phyloP scores from a whole-genome alignment of 495 filamentous ascomycete genomes.

The Penicillium mononematosum region DNA sequence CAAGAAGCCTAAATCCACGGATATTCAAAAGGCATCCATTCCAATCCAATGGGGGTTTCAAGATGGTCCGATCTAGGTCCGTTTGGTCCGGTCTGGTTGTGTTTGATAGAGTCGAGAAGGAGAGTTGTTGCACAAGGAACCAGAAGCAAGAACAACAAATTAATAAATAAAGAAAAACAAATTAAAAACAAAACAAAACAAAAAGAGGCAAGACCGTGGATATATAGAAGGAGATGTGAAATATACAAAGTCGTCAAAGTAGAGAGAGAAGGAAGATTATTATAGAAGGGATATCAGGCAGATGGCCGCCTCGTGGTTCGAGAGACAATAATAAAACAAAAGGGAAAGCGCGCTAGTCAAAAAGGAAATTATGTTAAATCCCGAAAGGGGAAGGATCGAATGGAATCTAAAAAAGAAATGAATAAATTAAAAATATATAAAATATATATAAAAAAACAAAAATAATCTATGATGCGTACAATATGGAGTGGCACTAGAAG shows the following conservation, averaged over 20 bases:
- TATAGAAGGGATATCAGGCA: conserved; percentile 9
- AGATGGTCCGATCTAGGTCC: conserved; percentile 3
- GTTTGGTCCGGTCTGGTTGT: conserved; percentile 11
- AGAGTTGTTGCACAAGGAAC: conserved; percentile 9
- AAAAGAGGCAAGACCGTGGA: conserved; percentile 6
- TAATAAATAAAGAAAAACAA: neutral
- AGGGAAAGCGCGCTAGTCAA: neutral
- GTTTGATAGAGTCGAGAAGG: conserved; percentile 11
- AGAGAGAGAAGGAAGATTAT: conserved; percentile 17
- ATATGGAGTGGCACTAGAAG: neutral
- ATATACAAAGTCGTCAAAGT: conserved; percentile 12
- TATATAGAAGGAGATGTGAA: conserved; percentile 18
- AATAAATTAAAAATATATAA: neutral
- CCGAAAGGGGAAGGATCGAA: conserved; percentile 2
- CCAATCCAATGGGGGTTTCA: conserved; percentile 12
- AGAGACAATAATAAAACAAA: conserved; percentile 12
- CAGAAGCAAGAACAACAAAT: neutral
- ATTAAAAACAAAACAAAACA: neutral
- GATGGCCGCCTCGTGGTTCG: conserved; percentile 6
- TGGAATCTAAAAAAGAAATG: neutral
- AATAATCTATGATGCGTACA: conserved; percentile 6
- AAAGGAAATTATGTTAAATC: neutral
- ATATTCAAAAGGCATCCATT: conserved; percentile 14
- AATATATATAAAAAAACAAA: neutral
- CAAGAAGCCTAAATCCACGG: conserved; percentile 12